Percentiles rank a stretch among this genome's conserved stretches.
Conservation (phyloP, 164 flowering plant genomes). For the Malania oleifera region DNA sequence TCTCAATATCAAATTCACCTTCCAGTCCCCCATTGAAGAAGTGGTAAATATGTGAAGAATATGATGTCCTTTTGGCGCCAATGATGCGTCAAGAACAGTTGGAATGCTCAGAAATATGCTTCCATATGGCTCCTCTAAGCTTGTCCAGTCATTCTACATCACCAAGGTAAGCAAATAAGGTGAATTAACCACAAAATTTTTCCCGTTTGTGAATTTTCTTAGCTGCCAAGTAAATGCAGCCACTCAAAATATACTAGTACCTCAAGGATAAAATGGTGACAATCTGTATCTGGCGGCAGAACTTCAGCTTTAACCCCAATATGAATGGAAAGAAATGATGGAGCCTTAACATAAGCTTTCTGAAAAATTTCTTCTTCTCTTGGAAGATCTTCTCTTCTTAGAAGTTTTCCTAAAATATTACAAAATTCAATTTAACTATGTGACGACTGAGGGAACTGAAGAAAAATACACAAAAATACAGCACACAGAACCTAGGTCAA, state of each 20-base stretch:
- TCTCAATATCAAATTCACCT: slow-evolving; percentile 38
- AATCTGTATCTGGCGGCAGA: slow-evolving; percentile 88
- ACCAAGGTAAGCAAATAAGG: neutral
- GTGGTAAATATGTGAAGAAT: slow-evolving; percentile 94
- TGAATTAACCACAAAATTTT: neutral
- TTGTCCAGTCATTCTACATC: slow-evolving; percentile 66
- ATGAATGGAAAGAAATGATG: slow-evolving; percentile 97
- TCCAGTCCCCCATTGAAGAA: slow-evolving; percentile 87
- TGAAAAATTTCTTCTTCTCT: slow-evolving; percentile 86
- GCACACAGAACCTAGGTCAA: neutral
- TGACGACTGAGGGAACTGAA: neutral
- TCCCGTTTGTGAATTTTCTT: neutral
- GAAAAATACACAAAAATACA: neutral
- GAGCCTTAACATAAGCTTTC: slow-evolving; percentile 83
- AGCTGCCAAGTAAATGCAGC: neutral
- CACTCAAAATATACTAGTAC: slow-evolving; percentile 27
- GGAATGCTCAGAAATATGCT: slow-evolving; percentile 98
- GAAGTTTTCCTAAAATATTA: slow-evolving; percentile 59
- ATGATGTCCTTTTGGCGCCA: slow-evolving; percentile 86
- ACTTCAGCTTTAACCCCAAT: slow-evolving; percentile 88
- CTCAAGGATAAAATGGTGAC: slow-evolving; percentile 98
- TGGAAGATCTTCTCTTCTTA: slow-evolving; percentile 66
- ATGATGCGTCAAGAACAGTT: slow-evolving; percentile 81
- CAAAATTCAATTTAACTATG: neutral
- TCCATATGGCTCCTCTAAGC: slow-evolving; percentile 83